Percentiles rank a stretch among this genome's conserved stretches.
These are phyloP conservation scores for Sugiyamaella floridensis DNA, from an alignment of 805 yeast species.

Conservation along the genomic window DNA sequence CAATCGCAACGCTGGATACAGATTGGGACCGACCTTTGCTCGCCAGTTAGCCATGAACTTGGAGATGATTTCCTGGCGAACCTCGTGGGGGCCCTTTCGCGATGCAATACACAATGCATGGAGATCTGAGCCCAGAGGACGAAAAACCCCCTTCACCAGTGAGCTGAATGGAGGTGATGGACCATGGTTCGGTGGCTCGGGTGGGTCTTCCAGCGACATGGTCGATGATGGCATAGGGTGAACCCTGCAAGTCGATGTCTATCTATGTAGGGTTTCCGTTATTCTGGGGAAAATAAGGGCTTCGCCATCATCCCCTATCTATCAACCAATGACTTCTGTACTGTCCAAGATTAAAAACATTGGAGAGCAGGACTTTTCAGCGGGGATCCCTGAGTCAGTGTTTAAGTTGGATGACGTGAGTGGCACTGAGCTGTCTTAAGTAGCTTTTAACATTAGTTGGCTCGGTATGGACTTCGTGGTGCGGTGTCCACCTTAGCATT, in stretches of 20 bases:
- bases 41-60: conserved; percentile 48
- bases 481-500: conserved; percentile 60
- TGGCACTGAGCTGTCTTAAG: background rate
- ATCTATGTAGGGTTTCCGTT: background rate
- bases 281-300: background rate
- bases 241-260: background rate
- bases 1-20: conserved; percentile 60
- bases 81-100: conserved; percentile 13
- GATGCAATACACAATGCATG: conserved; percentile 19
- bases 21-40: conserved; percentile 48
- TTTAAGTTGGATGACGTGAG: conserved; percentile 28
- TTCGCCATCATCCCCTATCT: background rate
- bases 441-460: conserved; percentile 20
- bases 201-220: background rate
- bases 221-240: background rate
- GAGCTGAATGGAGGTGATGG: conserved; percentile 38
- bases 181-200: conserved; percentile 34
- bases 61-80: conserved; percentile 28
- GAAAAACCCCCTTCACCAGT: conserved; percentile 38
- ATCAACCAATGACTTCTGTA: conserved; percentile 18
- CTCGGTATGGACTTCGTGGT: conserved; percentile 56
- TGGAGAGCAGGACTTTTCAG: conserved; percentile 27
- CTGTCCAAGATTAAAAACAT: conserved; percentile 18
- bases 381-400: conserved; percentile 25
- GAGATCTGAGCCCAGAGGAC: conserved; percentile 34